Conservation (phyloP, 139 green algal genomes). For the Axilococcus clingmanii region DNA sequence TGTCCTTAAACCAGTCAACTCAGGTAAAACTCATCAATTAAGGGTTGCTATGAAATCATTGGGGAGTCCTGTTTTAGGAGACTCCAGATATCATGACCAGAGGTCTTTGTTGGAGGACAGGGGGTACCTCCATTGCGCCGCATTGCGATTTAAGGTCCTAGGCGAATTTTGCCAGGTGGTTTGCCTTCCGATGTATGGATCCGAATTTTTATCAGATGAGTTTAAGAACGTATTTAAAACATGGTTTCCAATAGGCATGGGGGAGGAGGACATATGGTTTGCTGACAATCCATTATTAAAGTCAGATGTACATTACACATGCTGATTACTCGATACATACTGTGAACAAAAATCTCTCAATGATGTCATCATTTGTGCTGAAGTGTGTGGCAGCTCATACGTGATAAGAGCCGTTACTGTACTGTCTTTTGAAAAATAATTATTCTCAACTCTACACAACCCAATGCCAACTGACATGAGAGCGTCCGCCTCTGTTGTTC, state of each 20-base stretch:
- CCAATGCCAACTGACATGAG: constrained; percentile 47
- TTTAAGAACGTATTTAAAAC: constrained; percentile 6
- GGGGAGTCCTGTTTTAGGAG: constrained; percentile 22
- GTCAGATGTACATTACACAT: background rate
- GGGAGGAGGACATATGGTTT: constrained; percentile 14
- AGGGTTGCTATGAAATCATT: constrained; percentile 26
- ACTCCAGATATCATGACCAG: constrained; percentile 12
- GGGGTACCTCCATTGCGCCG: constrained; percentile 28
- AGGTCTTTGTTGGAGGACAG: constrained; percentile 9
- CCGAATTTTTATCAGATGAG: constrained; percentile 3
- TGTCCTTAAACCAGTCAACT: constrained; percentile 24
- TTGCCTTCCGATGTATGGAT: constrained; percentile 11
- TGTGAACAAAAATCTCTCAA: constrained; percentile 41
- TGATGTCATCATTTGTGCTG: constrained; percentile 45
- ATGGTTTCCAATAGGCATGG: constrained; percentile 5
- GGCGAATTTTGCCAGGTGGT: constrained; percentile 11
- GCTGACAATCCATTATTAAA: constrained; percentile 9
- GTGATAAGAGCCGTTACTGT: background rate
- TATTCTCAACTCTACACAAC: constrained; percentile 35
- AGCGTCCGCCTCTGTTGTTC: constrained; percentile 37
- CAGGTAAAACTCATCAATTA: constrained; percentile 36
- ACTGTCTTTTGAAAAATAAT: background rate
- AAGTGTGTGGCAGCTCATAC: constrained; percentile 57
- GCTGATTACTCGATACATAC: constrained; percentile 1
- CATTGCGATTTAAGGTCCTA: constrained; percentile 12